Percentiles rank a stretch among this genome's conserved stretches.
phyloP scores from a whole-genome alignment of 331 rosid species.

The Telfairia occidentalis region DNA sequence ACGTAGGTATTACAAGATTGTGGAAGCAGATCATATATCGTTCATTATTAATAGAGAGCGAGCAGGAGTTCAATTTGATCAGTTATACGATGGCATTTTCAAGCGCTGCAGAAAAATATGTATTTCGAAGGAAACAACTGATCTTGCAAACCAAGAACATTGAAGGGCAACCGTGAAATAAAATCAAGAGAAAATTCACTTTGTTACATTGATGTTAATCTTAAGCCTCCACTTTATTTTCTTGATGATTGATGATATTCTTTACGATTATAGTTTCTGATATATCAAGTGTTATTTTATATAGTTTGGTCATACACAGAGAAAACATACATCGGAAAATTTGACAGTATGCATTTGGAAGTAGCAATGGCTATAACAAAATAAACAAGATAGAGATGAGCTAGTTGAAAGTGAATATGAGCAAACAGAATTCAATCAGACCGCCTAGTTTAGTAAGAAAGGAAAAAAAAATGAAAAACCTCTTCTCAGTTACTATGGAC shows the following conservation, averaged over 20 bases:
- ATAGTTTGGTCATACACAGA: not conserved
- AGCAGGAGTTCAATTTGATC: conserved; percentile 84
- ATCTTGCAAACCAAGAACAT: conserved; percentile 38
- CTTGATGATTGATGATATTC: not conserved
- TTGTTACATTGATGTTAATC: not conserved
- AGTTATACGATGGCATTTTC: conserved; percentile 73
- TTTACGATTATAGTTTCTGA: not conserved
- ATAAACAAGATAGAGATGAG: not conserved
- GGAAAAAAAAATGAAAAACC: not conserved
- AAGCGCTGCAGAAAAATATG: conserved; percentile 89
- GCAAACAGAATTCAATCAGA: conserved; percentile 3
- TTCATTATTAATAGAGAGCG: conserved; percentile 79
- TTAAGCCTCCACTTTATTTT: not conserved
- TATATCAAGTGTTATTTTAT: not conserved
- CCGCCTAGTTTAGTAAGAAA: not conserved
- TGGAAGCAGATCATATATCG: conserved; percentile 74
- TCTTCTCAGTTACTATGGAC: conserved; percentile 5
- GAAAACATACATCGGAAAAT: not conserved
- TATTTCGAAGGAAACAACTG: conserved; percentile 44
- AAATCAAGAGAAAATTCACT: not conserved
- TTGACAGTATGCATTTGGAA: not conserved
- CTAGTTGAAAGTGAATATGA: conserved; percentile 4
- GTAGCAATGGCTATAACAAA: not conserved
- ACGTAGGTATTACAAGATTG: conserved; percentile 80
- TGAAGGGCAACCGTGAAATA: conserved; percentile 3